Evolutionary conservation across 2,329 filamentous ascomycete genomes (phyloP).

Genomic region (Plectosphaerella plurivora): DNA sequence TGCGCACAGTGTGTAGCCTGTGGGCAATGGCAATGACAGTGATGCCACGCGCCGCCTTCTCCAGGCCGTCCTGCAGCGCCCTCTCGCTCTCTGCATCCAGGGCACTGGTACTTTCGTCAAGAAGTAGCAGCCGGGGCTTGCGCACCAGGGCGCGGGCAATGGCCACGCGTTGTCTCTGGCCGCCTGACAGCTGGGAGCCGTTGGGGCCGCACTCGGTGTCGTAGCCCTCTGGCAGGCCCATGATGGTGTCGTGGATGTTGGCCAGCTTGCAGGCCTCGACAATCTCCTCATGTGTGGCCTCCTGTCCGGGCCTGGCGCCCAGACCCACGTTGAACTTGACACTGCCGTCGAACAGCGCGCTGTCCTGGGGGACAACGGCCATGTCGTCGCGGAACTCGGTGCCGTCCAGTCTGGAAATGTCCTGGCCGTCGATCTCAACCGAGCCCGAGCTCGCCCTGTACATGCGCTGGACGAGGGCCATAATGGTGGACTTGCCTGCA

Average conservation of each 20-base stretch:
- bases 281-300: constrained; percentile 56
- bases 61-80: constrained; percentile 62
- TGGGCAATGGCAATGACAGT: constrained; percentile 58
- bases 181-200: constrained; percentile 70
- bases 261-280: constrained; percentile 62
- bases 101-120: constrained; percentile 79
- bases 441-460: constrained; percentile 45
- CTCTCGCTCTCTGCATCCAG: constrained; percentile 68
- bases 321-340: constrained; percentile 53
- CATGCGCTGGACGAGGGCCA: constrained; percentile 46
- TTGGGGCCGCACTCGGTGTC: constrained; percentile 66
- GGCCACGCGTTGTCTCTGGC: constrained; percentile 72
- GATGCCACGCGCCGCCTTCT: constrained; percentile 48
- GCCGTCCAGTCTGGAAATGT: constrained; percentile 27
- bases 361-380: constrained; percentile 54
- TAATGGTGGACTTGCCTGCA: constrained; percentile 43
- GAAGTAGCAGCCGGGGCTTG: constrained; percentile 65
- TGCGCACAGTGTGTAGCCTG: constrained; percentile 50
- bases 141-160: constrained; percentile 75
- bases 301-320: constrained; percentile 48
- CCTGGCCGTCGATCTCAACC: constrained; percentile 46
- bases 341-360: constrained; percentile 52
- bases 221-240: constrained; percentile 59
- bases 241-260: constrained; percentile 67
- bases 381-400: constrained; percentile 45